These are phyloP conservation scores for Hyphodiscus sp. DNA, from an alignment of 2,329 filamentous ascomycete species.

Conservation along the genomic window DNA sequence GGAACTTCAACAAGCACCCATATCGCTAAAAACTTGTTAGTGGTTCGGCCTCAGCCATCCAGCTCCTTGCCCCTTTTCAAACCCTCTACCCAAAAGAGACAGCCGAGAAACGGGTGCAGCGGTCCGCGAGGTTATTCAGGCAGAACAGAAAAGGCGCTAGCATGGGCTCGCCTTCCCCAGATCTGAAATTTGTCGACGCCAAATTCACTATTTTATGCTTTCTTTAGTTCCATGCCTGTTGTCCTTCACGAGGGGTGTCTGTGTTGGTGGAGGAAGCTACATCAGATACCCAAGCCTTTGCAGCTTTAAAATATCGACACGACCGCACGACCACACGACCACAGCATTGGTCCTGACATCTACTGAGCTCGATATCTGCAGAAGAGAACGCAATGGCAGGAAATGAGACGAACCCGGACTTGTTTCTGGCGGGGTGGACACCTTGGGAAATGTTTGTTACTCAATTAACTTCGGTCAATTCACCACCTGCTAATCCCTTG, in stretches of 20 bases:
- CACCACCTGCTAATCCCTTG: constrained; percentile 5
- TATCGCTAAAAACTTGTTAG: not conserved
- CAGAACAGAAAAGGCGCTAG: constrained; percentile 12
- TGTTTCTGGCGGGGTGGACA: constrained; percentile 17
- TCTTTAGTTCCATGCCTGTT: not conserved
- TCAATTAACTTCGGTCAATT: not conserved
- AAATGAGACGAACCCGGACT: not conserved
- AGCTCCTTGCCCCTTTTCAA: not conserved
- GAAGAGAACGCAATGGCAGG: constrained; percentile 1
- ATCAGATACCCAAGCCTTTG: not conserved
- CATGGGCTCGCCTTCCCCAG: constrained; percentile 19
- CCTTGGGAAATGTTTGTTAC: constrained; percentile 20
- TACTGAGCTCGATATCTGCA: not conserved
- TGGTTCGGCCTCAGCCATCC: not conserved
- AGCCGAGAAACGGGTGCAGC: constrained; percentile 2
- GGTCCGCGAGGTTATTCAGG: constrained; percentile 10
- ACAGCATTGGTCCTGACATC: not conserved
- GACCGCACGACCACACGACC: not conserved
- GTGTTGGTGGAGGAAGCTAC: not conserved
- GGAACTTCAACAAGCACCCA: too few species aligned
- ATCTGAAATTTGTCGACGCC: constrained; percentile 5
- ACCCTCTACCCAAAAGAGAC: not conserved
- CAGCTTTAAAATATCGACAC: not conserved
- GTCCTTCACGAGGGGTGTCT: not conserved
- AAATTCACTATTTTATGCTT: not conserved